Percentiles rank a stretch among this genome's conserved stretches.
Evolutionary conservation across 2,329 filamentous ascomycete genomes (phyloP).

Genomic region (Diplocarpon mali): DNA sequence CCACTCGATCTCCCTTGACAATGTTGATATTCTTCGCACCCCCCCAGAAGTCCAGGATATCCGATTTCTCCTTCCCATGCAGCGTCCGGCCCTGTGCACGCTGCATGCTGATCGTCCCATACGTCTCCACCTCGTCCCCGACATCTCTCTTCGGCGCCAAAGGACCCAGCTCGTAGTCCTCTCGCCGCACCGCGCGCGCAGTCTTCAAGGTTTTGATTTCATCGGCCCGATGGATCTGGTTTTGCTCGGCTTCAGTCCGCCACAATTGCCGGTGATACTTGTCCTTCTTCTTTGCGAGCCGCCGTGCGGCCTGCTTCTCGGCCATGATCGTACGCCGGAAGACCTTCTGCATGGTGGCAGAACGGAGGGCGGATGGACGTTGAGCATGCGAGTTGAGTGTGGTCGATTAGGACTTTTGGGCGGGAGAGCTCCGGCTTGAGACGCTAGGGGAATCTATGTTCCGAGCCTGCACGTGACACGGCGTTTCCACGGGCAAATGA

Average conservation of each 20-base stretch:
- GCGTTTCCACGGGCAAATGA: no score
- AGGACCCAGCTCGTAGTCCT: slow-evolving; percentile 71
- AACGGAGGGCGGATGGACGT: slow-evolving; percentile 5
- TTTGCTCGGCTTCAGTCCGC: slow-evolving; percentile 16
- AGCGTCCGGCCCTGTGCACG: slow-evolving; percentile 24
- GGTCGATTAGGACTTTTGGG: slow-evolving; percentile 9
- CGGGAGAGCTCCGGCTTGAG: slow-evolving; percentile 13
- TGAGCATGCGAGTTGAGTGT: not conserved
- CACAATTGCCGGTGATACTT: slow-evolving; percentile 22
- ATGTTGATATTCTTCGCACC: slow-evolving; percentile 47
- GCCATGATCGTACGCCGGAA: slow-evolving; percentile 55
- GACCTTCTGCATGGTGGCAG: slow-evolving; percentile 55
- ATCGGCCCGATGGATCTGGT: slow-evolving; percentile 20
- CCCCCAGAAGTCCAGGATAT: slow-evolving; percentile 26
- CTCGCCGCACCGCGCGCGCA: slow-evolving; percentile 47
- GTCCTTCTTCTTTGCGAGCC: slow-evolving; percentile 29
- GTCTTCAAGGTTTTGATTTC: slow-evolving; percentile 29
- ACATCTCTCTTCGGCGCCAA: slow-evolving; percentile 68
- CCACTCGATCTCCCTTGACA: slow-evolving; percentile 64
- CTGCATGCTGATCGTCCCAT: slow-evolving; percentile 42
- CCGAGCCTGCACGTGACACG: no score
- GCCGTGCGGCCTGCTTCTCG: slow-evolving; percentile 49
- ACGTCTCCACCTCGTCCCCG: slow-evolving; percentile 43
- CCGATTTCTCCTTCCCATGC: slow-evolving; percentile 9
- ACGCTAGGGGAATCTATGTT: slow-evolving; percentile 2